Base-by-base conservation (phyloP, 805 yeast genomes). In the Kregervanrija fluxuum region DNA sequence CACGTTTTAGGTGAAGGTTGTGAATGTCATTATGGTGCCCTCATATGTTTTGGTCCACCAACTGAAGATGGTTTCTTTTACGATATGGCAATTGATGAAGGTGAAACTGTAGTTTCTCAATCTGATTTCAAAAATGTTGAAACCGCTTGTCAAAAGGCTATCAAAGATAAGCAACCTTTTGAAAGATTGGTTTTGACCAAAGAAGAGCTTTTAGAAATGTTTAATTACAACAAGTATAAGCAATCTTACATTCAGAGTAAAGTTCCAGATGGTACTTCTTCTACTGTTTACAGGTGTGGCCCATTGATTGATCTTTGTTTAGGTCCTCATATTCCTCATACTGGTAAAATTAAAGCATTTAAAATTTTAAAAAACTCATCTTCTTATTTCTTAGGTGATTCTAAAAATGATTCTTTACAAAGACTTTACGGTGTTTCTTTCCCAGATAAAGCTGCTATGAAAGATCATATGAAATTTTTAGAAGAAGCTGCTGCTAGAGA, bases 221-320 rank as follows among this genome's bases (percentile, higher is more conserved):
- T 93, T 73, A 70, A 76, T 50, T 93, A 93, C 78, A 93, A 95
- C 74, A 90, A 90, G 70, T 93, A 91, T 72, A 93, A 93, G 75
- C 90, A 87, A 57, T 77, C 85, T 58, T 76, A 91, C 58, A 90
- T 93, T 58, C 68, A 74, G 54, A 82, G 85, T 54, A 93, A 93
- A 73, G 80, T 93, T 50, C 96, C 97, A 54, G 99, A 93, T 67
- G 95, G 95, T 35, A 88, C 96, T 39, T 79, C 95, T 33, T 81
- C 98, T 55, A 93, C 99, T 37, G 98, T 93, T 43, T 93, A 93
- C 73, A 81, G 97, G 71, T 91, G 98, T 72, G 99, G 99, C 59
- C 87, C 95, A 33, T 78, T 93, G 66, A 93, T 93, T 59, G 99
- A 93, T 69, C 77, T 93, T 66, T 93, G 99, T 78, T 77, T 86